Evolutionary conservation across 495 filamentous ascomycete species (phyloP).

Genomic region (Lasiosphaeria hispida): DNA sequence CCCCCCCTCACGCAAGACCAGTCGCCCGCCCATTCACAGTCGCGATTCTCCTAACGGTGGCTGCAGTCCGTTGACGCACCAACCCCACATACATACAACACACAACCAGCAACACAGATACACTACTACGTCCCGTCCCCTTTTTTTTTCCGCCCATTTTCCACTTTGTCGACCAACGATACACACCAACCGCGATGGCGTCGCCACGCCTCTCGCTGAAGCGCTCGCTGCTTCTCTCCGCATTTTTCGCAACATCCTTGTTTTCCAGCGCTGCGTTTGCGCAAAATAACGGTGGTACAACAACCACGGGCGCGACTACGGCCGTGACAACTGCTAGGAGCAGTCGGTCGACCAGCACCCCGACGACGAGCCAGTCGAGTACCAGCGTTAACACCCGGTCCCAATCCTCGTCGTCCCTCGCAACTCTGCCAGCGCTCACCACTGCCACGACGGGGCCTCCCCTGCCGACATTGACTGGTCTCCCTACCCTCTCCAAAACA

Average conservation of each 20-base stretch:
- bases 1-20: background rate
- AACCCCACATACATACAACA: conserved; percentile 19
- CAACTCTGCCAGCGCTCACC: too few relatives aligned
- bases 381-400: too few relatives aligned
- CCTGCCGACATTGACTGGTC: conserved; percentile 21
- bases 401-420: too few relatives aligned
- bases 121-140: background rate
- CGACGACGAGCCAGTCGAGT: conserved; percentile 4
- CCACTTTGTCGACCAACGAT: background rate
- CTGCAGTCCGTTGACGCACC: conserved; percentile 22
- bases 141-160: background rate
- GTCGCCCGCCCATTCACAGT: background rate
- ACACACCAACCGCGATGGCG: conserved; percentile 21
- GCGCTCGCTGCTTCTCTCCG: conserved; percentile 35
- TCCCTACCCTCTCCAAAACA: conserved; percentile 50
- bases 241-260: conserved; percentile 28
- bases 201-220: conserved; percentile 32
- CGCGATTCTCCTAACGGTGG: conserved; percentile 13
- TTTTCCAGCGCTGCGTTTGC: conserved; percentile 34
- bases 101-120: background rate
- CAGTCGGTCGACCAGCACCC: conserved; percentile 10
- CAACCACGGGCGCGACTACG: background rate
- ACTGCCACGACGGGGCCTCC: too few relatives aligned
- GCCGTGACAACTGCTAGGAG: conserved; percentile 12
- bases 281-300: conserved; percentile 26